Evolutionary conservation across 176 grass and related monocot genomes (phyloP).

Genomic region (Eleusine coracana): DNA sequence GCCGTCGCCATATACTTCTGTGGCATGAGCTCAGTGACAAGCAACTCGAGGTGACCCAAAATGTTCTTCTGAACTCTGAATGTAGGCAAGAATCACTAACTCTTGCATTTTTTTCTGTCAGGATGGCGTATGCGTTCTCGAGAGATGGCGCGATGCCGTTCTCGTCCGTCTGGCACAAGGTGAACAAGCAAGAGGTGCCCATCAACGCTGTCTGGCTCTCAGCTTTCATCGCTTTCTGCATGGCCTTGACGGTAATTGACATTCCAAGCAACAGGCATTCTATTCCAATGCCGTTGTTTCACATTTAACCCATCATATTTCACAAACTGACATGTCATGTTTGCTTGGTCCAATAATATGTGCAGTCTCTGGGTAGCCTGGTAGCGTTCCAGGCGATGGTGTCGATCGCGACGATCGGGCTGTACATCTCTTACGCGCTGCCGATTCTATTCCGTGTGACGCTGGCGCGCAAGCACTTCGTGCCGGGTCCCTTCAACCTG

Average conservation of each 20-base stretch:
- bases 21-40: slow-evolving; percentile 80
- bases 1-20: slow-evolving; percentile 82
- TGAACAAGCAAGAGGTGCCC: slow-evolving; percentile 81
- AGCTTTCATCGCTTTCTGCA: slow-evolving; percentile 64
- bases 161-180: slow-evolving; percentile 84
- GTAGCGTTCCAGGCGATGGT: slow-evolving; percentile 99
- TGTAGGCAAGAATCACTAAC: background rate
- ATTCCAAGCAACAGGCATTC: background rate
- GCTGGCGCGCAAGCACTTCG: slow-evolving; percentile 67
- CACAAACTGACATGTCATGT: background rate
- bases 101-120: slow-evolving; percentile 1
- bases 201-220: slow-evolving; percentile 96
- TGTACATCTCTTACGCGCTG: slow-evolving; percentile 87
- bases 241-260: slow-evolving; percentile 72
- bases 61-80: background rate
- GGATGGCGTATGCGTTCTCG: slow-evolving; percentile 94
- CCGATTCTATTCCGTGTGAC: slow-evolving; percentile 91
- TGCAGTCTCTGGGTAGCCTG: slow-evolving; percentile 82
- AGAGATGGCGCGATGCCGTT: slow-evolving; percentile 97
- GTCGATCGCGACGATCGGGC: slow-evolving; percentile 88
- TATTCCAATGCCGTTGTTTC: background rate
- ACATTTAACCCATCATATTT: background rate
- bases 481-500: slow-evolving; percentile 79
- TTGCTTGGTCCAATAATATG: background rate
- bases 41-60: slow-evolving; percentile 71